phyloP scores from a whole-genome alignment of 2,329 filamentous ascomycete species.

The Blastomyces emzantsi region DNA sequence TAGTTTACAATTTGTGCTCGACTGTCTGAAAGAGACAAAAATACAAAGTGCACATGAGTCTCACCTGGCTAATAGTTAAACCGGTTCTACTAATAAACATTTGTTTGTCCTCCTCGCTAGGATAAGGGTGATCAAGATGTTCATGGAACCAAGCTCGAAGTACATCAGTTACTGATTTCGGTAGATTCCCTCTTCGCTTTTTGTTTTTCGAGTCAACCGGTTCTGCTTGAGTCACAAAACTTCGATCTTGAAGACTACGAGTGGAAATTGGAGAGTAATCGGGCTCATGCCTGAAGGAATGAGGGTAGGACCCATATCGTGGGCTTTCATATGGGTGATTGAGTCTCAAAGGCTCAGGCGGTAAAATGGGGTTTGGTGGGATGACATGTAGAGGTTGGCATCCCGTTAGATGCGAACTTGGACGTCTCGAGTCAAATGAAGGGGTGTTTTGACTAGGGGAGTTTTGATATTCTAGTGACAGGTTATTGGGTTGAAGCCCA shows the following conservation, averaged over 20 bases:
- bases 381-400: conserved; percentile 22
- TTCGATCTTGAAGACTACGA: conserved; percentile 26
- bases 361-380: conserved; percentile 16
- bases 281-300: conserved; percentile 25
- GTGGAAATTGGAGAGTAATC: conserved; percentile 28
- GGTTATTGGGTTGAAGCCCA: neutral
- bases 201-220: conserved; percentile 36
- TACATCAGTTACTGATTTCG: conserved; percentile 80
- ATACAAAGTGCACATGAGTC: conserved; percentile 11
- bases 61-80: conserved; percentile 60
- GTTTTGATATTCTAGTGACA: conserved; percentile 2
- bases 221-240: conserved; percentile 33
- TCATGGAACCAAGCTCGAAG: conserved; percentile 69
- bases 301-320: conserved; percentile 14
- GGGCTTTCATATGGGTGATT: conserved; percentile 25
- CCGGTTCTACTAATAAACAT: conserved; percentile 67
- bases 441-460: neutral
- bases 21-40: neutral
- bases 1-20: neutral
- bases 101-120: conserved; percentile 80
- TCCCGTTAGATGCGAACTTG: conserved; percentile 17
- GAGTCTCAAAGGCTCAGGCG: conserved; percentile 20
- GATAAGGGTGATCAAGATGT: conserved; percentile 75
- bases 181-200: conserved; percentile 69
- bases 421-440: conserved; percentile 14